These are phyloP conservation scores for Boletus bicolor DNA, from an alignment of 768 basidiomycete genomes.

Conservation along the genomic window DNA sequence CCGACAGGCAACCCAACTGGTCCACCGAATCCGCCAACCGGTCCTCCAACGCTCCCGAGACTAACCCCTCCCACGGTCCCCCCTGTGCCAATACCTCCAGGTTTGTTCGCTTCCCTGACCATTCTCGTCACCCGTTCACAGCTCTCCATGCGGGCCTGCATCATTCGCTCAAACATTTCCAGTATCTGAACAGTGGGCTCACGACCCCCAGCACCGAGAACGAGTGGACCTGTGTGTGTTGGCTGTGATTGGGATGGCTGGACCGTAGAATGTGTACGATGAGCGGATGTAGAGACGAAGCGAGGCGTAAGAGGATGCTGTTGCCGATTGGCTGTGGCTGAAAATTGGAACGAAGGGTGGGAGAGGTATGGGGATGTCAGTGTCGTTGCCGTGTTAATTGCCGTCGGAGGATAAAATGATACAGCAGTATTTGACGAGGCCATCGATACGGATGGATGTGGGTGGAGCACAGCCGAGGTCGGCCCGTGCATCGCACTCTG, in stretches of 20 bases:
- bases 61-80: constrained; percentile 7
- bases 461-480: constrained; percentile 13
- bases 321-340: constrained; percentile 4
- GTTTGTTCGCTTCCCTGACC: constrained; percentile 37
- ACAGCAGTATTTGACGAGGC: constrained; percentile 16
- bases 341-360: constrained; percentile 29
- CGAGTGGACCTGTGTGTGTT: constrained; percentile 21
- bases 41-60: constrained; percentile 26
- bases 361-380: constrained; percentile 32
- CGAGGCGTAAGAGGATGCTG: constrained; percentile 12
- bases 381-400: constrained; percentile 30
- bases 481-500: constrained; percentile 14
- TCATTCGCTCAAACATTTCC: constrained; percentile 67
- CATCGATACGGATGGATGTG: constrained; percentile 15
- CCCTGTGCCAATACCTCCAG: constrained; percentile 14
- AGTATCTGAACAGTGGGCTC: constrained; percentile 53
- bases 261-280: constrained; percentile 1
- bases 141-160: constrained; percentile 74
- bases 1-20: constrained; percentile 24
- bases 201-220: constrained; percentile 30
- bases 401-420: constrained; percentile 30
- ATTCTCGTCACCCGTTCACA: constrained; percentile 64
- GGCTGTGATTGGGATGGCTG: constrained; percentile 14
- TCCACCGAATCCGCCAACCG: constrained; percentile 30
- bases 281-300: constrained; percentile 11